phyloP scores from a whole-genome alignment of 2,329 filamentous ascomycete genomes.

The Leptographium radiaticola region DNA sequence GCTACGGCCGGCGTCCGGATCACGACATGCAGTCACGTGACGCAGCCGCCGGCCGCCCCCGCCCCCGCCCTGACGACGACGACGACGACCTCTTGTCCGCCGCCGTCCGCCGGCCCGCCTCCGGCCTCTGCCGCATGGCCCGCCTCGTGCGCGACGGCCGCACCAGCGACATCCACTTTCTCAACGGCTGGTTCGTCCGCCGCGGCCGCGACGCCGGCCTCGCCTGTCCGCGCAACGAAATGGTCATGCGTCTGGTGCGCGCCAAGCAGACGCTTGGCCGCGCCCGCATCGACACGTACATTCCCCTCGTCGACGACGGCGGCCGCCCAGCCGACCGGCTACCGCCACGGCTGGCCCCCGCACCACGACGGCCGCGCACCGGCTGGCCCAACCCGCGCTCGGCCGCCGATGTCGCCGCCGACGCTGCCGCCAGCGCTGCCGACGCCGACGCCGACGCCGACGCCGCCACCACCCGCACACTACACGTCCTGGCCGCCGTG shows the following conservation, averaged over 20 bases:
- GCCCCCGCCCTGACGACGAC: not conserved
- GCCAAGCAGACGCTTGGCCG: constrained; percentile 40
- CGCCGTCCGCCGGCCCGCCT: no score
- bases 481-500: no score
- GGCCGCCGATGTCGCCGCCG: no score
- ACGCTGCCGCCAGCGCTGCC: no score
- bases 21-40: no score
- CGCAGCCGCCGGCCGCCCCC: constrained; percentile 22
- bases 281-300: not conserved
- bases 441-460: no score
- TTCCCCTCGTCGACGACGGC: constrained; percentile 2
- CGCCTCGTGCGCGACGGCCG: constrained; percentile 47
- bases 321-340: no score
- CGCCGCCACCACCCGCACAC: no score
- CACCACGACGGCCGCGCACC: not conserved
- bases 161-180: constrained; percentile 65
- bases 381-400: not conserved
- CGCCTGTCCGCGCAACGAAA: constrained; percentile 57
- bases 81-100: no score
- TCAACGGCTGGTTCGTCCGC: constrained; percentile 77
- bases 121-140: constrained; percentile 48
- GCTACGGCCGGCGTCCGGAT: not conserved
- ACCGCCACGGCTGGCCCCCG: not conserved
- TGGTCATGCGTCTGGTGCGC: constrained; percentile 60
- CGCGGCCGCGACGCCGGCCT: constrained; percentile 62